Evolutionary conservation across 192 early-diverging fungal genomes (phyloP).

Genomic region (Backusella liffmaniae): DNA sequence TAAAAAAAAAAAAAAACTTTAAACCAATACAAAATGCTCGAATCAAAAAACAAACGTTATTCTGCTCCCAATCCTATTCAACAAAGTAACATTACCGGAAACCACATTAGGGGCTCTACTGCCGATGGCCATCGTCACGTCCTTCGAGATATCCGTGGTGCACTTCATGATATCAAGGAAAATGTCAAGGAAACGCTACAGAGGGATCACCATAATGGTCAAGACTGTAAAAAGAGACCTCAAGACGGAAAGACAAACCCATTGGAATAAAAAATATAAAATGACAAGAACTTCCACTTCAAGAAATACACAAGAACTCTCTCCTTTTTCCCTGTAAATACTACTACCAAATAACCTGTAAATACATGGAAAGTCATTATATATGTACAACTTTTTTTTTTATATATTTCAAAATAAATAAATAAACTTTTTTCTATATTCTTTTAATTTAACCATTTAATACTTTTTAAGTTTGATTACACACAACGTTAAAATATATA

Average conservation of each 20-base stretch:
- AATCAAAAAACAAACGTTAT: not conserved
- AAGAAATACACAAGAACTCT: not conserved
- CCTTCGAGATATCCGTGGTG: not conserved
- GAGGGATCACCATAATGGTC: not conserved
- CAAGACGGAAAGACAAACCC: conserved; percentile 1
- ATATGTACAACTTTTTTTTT: not conserved
- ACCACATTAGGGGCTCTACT: not conserved
- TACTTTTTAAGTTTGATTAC: too few relatives aligned
- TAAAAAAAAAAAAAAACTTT: not conserved
- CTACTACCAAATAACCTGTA: not conserved
- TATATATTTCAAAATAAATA: not conserved
- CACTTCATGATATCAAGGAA: conserved; percentile 5
- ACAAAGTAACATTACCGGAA: not conserved
- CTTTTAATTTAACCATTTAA: not conserved
- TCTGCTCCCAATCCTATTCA: not conserved
- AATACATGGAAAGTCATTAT: not conserved
- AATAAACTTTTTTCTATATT: too few relatives aligned
- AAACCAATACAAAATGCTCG: not conserved
- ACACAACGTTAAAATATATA: too few relatives aligned
- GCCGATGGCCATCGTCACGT: not conserved
- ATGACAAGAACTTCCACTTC: not conserved
- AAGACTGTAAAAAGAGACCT: not conserved
- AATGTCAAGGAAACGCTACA: conserved; percentile 2
- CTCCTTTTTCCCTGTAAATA: not conserved
- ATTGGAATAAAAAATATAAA: not conserved